These are phyloP conservation scores for Wickerhamomyces canadensis DNA, from an alignment of 805 yeast genomes.

Conservation along the genomic window DNA sequence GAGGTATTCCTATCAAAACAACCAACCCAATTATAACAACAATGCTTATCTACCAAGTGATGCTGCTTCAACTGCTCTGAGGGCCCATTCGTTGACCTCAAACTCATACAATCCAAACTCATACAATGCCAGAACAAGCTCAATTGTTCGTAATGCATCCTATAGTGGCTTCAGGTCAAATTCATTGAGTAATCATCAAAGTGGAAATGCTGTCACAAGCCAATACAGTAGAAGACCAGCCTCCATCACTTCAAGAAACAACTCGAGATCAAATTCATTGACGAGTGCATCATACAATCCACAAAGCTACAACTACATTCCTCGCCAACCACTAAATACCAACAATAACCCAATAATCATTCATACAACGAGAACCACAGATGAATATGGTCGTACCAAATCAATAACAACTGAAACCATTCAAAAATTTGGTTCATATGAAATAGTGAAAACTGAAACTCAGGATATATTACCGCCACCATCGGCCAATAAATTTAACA, in stretches of 20 bases:
- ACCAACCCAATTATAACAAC: conserved; percentile 2
- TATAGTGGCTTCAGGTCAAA: conserved; percentile 16
- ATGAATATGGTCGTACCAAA: conserved; percentile 45
- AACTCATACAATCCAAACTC: conserved; percentile 8
- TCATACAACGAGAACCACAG: conserved; percentile 46
- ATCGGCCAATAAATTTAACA: conserved; percentile 18
- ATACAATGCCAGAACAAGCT: neutral
- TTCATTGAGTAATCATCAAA: conserved; percentile 21
- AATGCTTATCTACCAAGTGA: conserved; percentile 19
- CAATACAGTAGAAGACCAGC: too few species aligned
- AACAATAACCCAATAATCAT: conserved; percentile 28
- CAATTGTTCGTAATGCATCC: conserved; percentile 17
- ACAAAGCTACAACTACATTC: conserved; percentile 10
- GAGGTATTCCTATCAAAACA: conserved; percentile 28
- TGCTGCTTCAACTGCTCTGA: conserved; percentile 17
- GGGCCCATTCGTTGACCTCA: conserved; percentile 21
- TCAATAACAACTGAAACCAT: conserved; percentile 52
- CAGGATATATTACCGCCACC: conserved; percentile 26
- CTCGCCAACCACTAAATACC: conserved; percentile 4
- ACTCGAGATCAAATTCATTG: conserved; percentile 15
- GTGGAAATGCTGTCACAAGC: too few species aligned
- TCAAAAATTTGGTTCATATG: conserved; percentile 42
- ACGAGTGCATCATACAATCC: neutral
- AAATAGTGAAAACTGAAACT: conserved; percentile 43
- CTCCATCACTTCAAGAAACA: conserved; percentile 11